phyloP scores from a whole-genome alignment of 768 basidiomycete species.

The Tremella fuciformis region DNA sequence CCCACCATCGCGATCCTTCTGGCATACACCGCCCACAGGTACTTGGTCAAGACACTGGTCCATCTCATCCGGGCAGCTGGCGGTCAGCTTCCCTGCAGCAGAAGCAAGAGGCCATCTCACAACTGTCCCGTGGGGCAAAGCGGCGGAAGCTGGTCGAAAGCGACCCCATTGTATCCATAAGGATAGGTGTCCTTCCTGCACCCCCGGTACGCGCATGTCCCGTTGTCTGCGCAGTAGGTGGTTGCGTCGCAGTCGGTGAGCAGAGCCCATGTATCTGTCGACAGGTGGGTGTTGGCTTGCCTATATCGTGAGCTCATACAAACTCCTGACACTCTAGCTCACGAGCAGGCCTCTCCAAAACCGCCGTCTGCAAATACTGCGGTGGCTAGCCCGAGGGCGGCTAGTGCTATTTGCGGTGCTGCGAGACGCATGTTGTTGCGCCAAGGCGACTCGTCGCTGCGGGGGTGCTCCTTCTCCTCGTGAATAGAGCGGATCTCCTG shows the following conservation, averaged over 20 bases:
- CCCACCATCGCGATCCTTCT: constrained; percentile 81
- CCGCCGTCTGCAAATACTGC: constrained; percentile 22
- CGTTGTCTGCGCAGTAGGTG: constrained; percentile 63
- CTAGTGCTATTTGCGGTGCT: no score
- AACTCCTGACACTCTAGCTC: background rate
- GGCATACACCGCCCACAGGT: constrained; percentile 66
- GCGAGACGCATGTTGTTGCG: no score
- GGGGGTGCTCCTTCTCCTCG: no score
- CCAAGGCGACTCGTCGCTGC: no score
- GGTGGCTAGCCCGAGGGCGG: background rate
- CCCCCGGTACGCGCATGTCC: constrained; percentile 62
- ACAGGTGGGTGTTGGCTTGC: constrained; percentile 63
- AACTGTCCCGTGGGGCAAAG: constrained; percentile 65
- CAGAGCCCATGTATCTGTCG: constrained; percentile 75
- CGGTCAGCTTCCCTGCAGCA: background rate
- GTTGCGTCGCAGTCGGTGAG: constrained; percentile 71
- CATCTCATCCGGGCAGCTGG: constrained; percentile 73
- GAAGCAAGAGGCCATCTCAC: constrained; percentile 10
- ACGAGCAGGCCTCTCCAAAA: constrained; percentile 43
- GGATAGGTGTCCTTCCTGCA: constrained; percentile 68
- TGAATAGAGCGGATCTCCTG: no score
- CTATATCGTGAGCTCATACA: constrained; percentile 53
- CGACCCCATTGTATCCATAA: constrained; percentile 46
- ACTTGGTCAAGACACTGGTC: constrained; percentile 64
- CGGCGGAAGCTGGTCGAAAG: constrained; percentile 57